Evolutionary conservation across 768 basidiomycete genomes (phyloP).

Genomic region (Collybia mongolica): DNA sequence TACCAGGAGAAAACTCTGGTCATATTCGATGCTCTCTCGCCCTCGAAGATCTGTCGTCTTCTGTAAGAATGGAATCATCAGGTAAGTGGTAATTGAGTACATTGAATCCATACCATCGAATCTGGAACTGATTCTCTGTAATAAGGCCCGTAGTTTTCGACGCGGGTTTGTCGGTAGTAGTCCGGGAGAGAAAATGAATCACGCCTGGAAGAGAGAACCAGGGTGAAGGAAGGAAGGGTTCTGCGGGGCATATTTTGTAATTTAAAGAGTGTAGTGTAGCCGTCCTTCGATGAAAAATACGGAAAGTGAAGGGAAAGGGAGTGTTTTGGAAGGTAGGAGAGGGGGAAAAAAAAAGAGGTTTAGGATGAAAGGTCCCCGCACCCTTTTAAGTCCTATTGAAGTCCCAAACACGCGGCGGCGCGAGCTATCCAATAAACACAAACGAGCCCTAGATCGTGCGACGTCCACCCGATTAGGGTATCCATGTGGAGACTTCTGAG

Average conservation of each 20-base stretch:
- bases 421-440: background rate
- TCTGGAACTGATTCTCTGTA: background rate
- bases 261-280: background rate
- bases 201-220: background rate
- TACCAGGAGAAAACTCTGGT: background rate
- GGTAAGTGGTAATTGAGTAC: background rate
- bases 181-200: background rate
- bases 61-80: background rate
- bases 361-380: background rate
- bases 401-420: background rate
- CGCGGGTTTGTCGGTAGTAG: background rate
- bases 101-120: background rate
- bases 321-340: background rate
- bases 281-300: background rate
- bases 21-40: background rate
- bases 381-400: background rate
- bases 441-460: too few species aligned
- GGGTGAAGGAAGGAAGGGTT: background rate
- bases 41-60: background rate
- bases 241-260: background rate
- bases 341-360: background rate
- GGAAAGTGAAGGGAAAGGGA: background rate
- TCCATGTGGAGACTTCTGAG: background rate
- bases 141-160: background rate
- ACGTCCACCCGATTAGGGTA: background rate